Base-by-base conservation (phyloP, 192 early-diverging fungal species). In the Coemansia sp. region DNA sequence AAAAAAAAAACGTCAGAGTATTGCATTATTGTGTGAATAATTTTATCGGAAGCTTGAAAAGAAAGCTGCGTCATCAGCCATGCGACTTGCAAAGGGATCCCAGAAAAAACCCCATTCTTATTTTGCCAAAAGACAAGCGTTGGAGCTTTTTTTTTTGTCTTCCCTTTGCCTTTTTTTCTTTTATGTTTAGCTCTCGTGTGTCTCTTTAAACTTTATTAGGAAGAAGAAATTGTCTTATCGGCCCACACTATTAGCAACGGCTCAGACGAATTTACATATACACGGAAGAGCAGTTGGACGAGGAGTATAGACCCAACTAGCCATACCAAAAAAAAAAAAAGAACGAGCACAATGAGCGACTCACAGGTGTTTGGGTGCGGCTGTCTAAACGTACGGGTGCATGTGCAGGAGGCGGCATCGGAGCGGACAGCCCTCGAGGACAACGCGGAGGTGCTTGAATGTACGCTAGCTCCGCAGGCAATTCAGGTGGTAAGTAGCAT, bases 381-480 rank as follows among this genome's bases (percentile, higher is more conserved):
- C n/a, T 78, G 75, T 35, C 65, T 78, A 43, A 78, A 78, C 48
- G 58, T 78, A 19, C 60, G 75, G 14, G 56, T 65, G 25, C 47
- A 68, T 47, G 69, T 60, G 5, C 53, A 58, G 18, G 25, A 47
- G 14, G 63, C 52, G 14, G 65, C 57, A 6, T 62, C 64, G 10
- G 19, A 61, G 28, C 68, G 65, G 30, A 59, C 65, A 11, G 44
- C 64, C 6, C 40, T 78, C 6, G 75, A 78, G 22, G 69, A 78
- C 52, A 78, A 67, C 42, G 38, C 45, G 14, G 46, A 71, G 18
- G 65, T 78, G 23, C 75, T 67, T 10, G 65, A 71, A 56, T 78
- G 75, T 46, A 56, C 43, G 28, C 69, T 78, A 14, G 69, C 44
- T 42, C 46, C 61, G 19, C 19, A 30, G 12, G 69, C 65, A 58